phyloP scores from a whole-genome alignment of 225 moss, liverwort and hornwort genomes.

The Physcomitrium patens region DNA sequence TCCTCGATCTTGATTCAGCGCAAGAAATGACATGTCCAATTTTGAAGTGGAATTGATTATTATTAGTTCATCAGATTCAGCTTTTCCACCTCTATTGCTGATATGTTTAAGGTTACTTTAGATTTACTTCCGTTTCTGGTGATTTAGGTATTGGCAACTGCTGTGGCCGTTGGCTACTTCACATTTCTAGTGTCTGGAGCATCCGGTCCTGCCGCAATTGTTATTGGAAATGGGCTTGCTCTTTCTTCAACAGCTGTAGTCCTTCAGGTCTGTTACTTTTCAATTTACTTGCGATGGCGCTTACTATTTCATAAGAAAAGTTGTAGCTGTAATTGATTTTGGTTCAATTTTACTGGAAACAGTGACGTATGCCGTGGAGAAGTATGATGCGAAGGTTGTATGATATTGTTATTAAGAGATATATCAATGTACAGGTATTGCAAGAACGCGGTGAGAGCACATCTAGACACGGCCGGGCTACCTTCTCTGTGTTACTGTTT shows the following conservation, averaged over 20 bases:
- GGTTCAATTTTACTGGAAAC: not conserved
- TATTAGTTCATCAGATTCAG: not conserved
- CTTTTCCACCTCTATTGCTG: conserved; percentile 1
- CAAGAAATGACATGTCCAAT: not conserved
- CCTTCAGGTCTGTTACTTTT: conserved; percentile 73
- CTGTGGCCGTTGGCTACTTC: conserved; percentile 79
- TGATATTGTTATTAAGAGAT: conserved; percentile 23
- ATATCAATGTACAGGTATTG: conserved; percentile 68
- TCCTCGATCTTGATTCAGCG: not conserved
- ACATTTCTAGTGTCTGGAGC: conserved; percentile 67
- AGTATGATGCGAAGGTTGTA: conserved; percentile 4
- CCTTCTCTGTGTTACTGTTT: conserved; percentile 94
- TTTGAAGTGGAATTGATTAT: not conserved
- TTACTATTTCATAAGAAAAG: not conserved
- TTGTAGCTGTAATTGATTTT: not conserved
- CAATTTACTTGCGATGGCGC: not conserved
- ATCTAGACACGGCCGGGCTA: conserved; percentile 93
- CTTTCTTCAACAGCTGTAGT: conserved; percentile 98
- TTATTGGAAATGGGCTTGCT: conserved; percentile 91
- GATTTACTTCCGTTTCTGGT: conserved; percentile 1
- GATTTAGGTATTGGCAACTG: conserved; percentile 81
- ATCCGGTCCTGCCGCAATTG: conserved; percentile 88
- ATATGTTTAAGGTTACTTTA: conserved; percentile 2
- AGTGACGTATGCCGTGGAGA: not conserved
- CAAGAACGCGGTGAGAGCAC: conserved; percentile 99